phyloP scores from a whole-genome alignment of 805 yeast species.

The Starmera dryadoides region DNA sequence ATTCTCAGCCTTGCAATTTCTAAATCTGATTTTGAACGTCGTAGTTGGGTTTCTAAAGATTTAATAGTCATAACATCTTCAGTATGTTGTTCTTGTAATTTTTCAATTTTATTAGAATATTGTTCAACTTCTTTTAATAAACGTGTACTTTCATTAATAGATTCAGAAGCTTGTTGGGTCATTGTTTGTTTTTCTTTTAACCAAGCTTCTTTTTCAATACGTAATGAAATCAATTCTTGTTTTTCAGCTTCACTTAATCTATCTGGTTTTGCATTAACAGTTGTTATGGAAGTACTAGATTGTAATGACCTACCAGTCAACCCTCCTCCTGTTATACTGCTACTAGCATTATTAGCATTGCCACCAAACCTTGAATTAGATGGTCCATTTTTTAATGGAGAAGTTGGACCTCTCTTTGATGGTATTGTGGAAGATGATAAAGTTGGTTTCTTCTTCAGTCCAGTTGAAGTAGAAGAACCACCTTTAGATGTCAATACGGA shows the following conservation, averaged over 20 bases:
- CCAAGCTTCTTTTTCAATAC: constrained; percentile 41
- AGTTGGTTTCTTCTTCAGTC: constrained; percentile 6
- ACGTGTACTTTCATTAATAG: constrained; percentile 19
- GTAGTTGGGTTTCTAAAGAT: constrained; percentile 63
- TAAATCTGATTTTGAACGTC: constrained; percentile 52
- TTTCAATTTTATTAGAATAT: constrained; percentile 25
- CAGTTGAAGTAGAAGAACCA: constrained; percentile 4
- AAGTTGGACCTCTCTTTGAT: constrained; percentile 61
- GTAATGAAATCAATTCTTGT: constrained; percentile 42
- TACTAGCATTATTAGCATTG: constrained; percentile 10
- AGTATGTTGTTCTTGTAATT: constrained; percentile 42
- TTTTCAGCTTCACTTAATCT: constrained; percentile 16
- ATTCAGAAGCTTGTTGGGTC: constrained; percentile 20
- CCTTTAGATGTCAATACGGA: constrained; percentile 7
- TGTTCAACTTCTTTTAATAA: constrained; percentile 20
- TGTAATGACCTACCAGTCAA: constrained; percentile 37
- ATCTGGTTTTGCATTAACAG: not conserved
- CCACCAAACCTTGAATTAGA: not conserved
- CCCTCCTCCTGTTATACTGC: constrained; percentile 25
- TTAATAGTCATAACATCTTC: constrained; percentile 44
- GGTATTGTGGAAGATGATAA: constrained; percentile 36
- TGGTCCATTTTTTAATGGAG: constrained; percentile 48
- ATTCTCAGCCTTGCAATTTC: constrained; percentile 49
- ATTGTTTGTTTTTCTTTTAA: constrained; percentile 23
- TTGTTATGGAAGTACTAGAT: constrained; percentile 18